phyloP scores from a whole-genome alignment of 2,329 filamentous ascomycete species.

The Thyridium curvatum region DNA sequence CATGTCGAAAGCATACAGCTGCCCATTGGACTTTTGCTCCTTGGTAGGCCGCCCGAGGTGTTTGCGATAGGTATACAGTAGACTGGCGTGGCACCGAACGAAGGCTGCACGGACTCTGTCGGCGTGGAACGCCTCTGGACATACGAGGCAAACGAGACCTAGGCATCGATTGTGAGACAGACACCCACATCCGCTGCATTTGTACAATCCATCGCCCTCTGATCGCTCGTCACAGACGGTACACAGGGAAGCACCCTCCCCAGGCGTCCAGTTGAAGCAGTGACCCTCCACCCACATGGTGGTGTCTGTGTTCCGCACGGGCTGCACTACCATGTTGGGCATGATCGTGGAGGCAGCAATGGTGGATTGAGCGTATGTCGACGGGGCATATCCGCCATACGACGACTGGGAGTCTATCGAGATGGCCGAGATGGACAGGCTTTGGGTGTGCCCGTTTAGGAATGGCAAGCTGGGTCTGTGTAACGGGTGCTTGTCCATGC shows the following conservation, averaged over 20 bases:
- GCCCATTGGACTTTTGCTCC: slow-evolving; percentile 54
- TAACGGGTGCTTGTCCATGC: slow-evolving; percentile 64
- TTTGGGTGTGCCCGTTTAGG: slow-evolving; percentile 56
- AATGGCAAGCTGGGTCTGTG: slow-evolving; percentile 71
- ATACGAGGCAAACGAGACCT: slow-evolving; percentile 57
- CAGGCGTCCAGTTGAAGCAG: slow-evolving; percentile 61
- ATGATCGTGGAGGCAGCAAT: slow-evolving; percentile 80
- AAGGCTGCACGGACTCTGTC: slow-evolving; percentile 59
- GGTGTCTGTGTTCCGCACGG: slow-evolving; percentile 71
- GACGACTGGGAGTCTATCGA: slow-evolving; percentile 64
- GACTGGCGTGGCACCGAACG: slow-evolving; percentile 58
- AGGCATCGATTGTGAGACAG: slow-evolving; percentile 54
- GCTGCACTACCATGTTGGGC: slow-evolving; percentile 76
- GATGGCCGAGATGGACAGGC: slow-evolving; percentile 52
- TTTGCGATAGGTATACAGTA: slow-evolving; percentile 62
- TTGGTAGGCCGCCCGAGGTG: slow-evolving; percentile 52
- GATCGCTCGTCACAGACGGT: slow-evolving; percentile 72
- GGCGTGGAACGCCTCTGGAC: slow-evolving; percentile 53
- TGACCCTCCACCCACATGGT: slow-evolving; percentile 82
- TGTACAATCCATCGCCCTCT: slow-evolving; percentile 66
- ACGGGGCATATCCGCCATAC: slow-evolving; percentile 70
- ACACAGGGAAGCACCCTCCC: slow-evolving; percentile 46
- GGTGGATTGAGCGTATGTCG: slow-evolving; percentile 80
- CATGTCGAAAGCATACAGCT: slow-evolving; percentile 60
- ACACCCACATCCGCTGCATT: slow-evolving; percentile 59